Evolutionary conservation across 2,329 filamentous ascomycete species (phyloP).

Genomic region (Pestalotiopsis sp.): DNA sequence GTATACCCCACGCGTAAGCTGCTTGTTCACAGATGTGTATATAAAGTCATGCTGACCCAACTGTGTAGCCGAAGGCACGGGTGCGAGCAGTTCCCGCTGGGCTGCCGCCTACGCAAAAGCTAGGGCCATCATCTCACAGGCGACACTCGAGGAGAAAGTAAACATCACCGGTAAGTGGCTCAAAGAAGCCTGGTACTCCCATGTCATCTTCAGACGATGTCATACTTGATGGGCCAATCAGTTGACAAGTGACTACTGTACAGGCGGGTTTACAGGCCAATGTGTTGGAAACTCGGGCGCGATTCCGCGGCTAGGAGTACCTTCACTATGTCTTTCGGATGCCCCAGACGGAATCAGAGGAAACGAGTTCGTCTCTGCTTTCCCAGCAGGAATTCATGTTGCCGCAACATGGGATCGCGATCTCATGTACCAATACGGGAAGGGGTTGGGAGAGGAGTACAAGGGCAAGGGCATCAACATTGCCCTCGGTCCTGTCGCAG

Average conservation of each 20-base stretch:
- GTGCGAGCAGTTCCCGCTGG: conserved; percentile 65
- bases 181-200: background rate
- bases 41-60: background rate
- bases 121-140: conserved; percentile 69
- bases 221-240: background rate
- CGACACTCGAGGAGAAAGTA: conserved; percentile 86
- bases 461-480: conserved; percentile 69
- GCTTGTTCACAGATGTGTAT: background rate
- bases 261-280: background rate
- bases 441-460: conserved; percentile 72
- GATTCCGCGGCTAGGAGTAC: conserved; percentile 69
- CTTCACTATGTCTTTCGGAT: conserved; percentile 79
- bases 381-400: conserved; percentile 74
- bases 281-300: conserved; percentile 70
- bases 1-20: conserved; percentile 74
- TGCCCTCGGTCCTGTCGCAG: conserved; percentile 77
- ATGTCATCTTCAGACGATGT: background rate
- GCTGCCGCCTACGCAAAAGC: conserved; percentile 76
- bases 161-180: conserved; percentile 87
- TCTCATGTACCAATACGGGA: conserved; percentile 77
- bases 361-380: conserved; percentile 78
- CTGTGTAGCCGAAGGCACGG: conserved; percentile 48
- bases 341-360: conserved; percentile 80
- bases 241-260: background rate
- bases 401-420: conserved; percentile 82